Conservation (phyloP, 305 asterid genomes). For the Salvia sclarea region DNA sequence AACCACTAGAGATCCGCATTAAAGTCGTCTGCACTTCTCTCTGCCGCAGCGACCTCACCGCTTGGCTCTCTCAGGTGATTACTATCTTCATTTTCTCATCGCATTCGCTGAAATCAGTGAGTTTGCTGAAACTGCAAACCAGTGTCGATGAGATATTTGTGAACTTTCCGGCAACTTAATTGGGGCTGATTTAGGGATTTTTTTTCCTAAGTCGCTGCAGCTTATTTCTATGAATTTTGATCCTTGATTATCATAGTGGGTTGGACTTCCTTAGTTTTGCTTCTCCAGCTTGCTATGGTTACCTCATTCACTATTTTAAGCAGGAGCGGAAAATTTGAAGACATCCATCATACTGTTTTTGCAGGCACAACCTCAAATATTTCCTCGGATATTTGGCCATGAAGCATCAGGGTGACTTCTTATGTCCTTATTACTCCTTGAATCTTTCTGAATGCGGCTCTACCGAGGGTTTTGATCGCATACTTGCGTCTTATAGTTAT, state of each 20-base stretch:
- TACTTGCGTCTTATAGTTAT: conserved; percentile 9
- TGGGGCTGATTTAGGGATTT: too few species aligned
- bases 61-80: conserved; percentile 80
- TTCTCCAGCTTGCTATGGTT: neutral
- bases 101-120: neutral
- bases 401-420: conserved; percentile 92
- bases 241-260: too few species aligned
- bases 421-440: conserved; percentile 20
- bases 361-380: conserved; percentile 74
- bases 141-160: neutral
- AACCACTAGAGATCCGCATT: conserved; percentile 81
- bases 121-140: neutral
- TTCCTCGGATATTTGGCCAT: conserved; percentile 93
- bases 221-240: too few species aligned
- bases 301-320: neutral
- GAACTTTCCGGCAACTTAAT: too few species aligned
- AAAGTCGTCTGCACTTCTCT: conserved; percentile 83
- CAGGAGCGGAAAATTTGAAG: neutral
- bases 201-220: too few species aligned
- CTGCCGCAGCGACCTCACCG: conserved; percentile 85
- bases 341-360: conserved; percentile 19
- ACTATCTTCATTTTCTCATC: neutral
- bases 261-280: too few species aligned
- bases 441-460: conserved; percentile 12
- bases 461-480: conserved; percentile 1